These are phyloP conservation scores for Pleurotus djamor DNA, from an alignment of 768 basidiomycete genomes.

Conservation along the genomic window DNA sequence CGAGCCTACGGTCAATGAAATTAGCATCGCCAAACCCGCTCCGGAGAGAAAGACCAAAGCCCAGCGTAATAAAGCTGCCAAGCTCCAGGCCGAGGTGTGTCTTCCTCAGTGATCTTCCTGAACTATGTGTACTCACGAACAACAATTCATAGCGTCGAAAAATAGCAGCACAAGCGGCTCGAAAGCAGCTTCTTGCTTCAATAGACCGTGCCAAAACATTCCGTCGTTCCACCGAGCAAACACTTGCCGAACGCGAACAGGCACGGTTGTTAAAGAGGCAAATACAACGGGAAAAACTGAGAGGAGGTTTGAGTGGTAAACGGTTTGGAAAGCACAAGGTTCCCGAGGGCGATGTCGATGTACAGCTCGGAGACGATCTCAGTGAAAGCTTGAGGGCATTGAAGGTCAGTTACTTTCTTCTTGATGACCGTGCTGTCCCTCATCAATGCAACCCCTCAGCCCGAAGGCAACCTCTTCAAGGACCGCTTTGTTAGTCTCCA, in stretches of 20 bases:
- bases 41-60: constrained; percentile 39
- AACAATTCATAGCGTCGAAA: constrained; percentile 52
- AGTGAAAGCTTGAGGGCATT: constrained; percentile 80
- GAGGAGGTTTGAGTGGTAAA: constrained; percentile 67
- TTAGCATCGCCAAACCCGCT: constrained; percentile 30
- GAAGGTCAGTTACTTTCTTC: constrained; percentile 53
- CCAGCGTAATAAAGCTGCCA: constrained; percentile 68
- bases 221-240: constrained; percentile 35
- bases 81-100: constrained; percentile 61
- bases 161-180: constrained; percentile 53
- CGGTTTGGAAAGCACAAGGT: constrained; percentile 81
- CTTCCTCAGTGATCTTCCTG: neutral
- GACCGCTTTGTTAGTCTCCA: constrained; percentile 89
- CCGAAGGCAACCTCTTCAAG: constrained; percentile 90
- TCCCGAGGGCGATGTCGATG: constrained; percentile 65
- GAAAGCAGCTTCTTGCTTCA: constrained; percentile 59
- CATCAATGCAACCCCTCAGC: constrained; percentile 40
- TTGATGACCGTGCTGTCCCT: neutral
- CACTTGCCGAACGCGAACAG: constrained; percentile 37
- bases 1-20: constrained; percentile 24
- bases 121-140: neutral
- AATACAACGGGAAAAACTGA: constrained; percentile 48
- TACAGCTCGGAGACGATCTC: constrained; percentile 90
- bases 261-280: constrained; percentile 18
- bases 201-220: constrained; percentile 56